Conservation (phyloP, 2,329 filamentous ascomycete species). For the Sporothrix phasma region DNA sequence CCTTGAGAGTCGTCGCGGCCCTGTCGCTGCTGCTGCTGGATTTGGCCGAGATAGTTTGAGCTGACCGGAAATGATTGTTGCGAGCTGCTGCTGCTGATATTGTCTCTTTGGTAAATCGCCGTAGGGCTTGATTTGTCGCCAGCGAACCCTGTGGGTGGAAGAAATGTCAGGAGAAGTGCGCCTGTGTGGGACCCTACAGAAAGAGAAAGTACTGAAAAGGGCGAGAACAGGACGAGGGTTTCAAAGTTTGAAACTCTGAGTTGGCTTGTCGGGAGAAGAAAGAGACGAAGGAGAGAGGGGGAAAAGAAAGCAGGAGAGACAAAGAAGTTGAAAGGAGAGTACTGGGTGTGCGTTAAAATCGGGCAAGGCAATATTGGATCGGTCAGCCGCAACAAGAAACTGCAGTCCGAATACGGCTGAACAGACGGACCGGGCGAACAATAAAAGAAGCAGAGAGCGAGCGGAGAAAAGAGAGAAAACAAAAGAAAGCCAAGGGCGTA, state of each 20-base stretch:
- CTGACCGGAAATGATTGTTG: slow-evolving; percentile 7
- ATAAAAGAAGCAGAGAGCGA: neutral
- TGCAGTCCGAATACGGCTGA: neutral
- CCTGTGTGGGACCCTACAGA: neutral
- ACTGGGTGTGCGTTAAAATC: neutral
- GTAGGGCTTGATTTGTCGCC: slow-evolving; percentile 8
- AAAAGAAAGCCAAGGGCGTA: neutral
- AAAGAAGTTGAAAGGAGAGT: neutral
- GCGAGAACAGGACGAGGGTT: neutral
- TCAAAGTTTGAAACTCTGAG: no score
- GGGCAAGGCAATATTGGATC: neutral
- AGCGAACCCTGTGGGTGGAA: slow-evolving; percentile 1
- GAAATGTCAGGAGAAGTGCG: neutral
- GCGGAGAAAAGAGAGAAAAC: neutral
- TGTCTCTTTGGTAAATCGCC: neutral
- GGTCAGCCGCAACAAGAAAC: neutral
- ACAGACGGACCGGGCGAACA: neutral
- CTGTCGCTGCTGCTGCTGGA: slow-evolving; percentile 4
- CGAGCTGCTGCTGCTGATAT: slow-evolving; percentile 8
- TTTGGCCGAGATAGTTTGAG: slow-evolving; percentile 10
- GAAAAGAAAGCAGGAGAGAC: neutral
- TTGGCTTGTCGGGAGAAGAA: no score
- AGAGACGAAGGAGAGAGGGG: neutral
- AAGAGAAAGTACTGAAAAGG: neutral
- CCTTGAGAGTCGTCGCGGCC: neutral